A percentile compares a stretch with the other conserved stretches of the same genome.
phyloP scores from a whole-genome alignment of 1,284 basidiomycete species.

The Cutaneotrichosporon sp. region DNA sequence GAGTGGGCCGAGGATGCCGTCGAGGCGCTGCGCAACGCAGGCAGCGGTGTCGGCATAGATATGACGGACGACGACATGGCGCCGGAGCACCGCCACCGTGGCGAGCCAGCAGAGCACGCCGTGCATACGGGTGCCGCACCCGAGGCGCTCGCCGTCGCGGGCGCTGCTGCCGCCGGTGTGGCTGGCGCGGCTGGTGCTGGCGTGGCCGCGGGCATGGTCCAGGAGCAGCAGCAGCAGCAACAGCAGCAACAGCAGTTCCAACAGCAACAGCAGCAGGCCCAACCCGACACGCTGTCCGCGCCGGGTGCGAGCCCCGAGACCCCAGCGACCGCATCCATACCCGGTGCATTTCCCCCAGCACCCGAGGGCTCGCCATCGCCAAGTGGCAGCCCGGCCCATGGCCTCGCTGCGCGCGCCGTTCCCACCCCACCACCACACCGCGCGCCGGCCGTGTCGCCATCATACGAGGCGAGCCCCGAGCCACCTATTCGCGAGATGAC shows the following conservation, averaged over 20 bases:
- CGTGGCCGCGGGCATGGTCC: background rate
- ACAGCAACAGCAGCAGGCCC: too few relatives aligned
- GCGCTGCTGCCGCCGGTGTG: background rate
- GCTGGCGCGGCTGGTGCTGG: background rate
- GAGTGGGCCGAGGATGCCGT: constrained; percentile 51
- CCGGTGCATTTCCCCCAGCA: background rate
- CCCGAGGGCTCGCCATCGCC: constrained; percentile 5
- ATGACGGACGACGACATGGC: constrained; percentile 1
- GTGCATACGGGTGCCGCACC: background rate
- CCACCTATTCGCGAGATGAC: constrained; percentile 1
- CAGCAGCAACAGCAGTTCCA: background rate
- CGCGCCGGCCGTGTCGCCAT: background rate
- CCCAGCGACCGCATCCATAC: background rate
- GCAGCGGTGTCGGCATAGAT: background rate
- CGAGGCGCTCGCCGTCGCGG: background rate
- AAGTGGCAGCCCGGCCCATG: background rate
- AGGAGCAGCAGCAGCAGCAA: too few relatives aligned
- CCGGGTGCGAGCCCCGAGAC: background rate
- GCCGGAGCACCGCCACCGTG: background rate
- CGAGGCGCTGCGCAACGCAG: constrained; percentile 33
- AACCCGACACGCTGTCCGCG: too few relatives aligned
- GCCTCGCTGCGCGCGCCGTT: background rate
- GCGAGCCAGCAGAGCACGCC: background rate
- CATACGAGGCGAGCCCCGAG: constrained; percentile 3
- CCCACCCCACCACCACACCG: constrained; percentile 5